Evolutionary conservation across 192 early-diverging fungal genomes (phyloP), one percentile per base, ranked within the genome.

Genomic region (Entophlyctis helioformis): DNA sequence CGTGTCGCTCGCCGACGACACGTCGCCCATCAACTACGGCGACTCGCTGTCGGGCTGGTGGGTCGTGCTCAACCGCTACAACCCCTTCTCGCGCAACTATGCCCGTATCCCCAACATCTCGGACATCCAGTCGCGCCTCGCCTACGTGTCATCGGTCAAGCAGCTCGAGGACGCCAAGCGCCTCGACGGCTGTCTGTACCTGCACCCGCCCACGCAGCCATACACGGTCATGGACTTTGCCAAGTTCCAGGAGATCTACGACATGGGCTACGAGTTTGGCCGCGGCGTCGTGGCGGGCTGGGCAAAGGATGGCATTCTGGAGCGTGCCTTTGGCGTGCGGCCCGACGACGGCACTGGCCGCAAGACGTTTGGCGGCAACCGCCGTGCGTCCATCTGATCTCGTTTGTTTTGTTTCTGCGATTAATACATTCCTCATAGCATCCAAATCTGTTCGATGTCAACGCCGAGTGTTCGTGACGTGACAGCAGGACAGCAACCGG

Each of bases 21-120:
- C 88, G 2, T 83, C 79, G n/a, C 82, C 89, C 1, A 85, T 94
- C 28, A 70, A 69, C 16, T 96, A 87, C 51, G 92, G 91, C 24
- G 93, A 92, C 48, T 80, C 84, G 3, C 67, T 99, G 19, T 86
- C 83, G 6, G 96, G 96, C n/a, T 88, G 84, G 80, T 84, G 86
- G 71, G 85, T 91, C 5, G 55, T 95, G 10, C 56, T 89, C 31
- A 81, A 86, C 51, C 69, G 81, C 11, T 66, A 41, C 20, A 88
- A 93, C 44, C 94, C 94, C 0, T 79, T 94, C 42, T 18, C 41
- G 1, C 58, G 61, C 33, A 45, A 51, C 62, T 62, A 75, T 36
- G 71, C 73, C 39, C 65, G 71, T 20, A 90, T 99, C 28, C 96
- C 96, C 15, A 79, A 74, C 3, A 71, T 99, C 51, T 82, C 89